These are phyloP conservation scores for Aureobasidium sp. DNA, from an alignment of 2,329 filamentous ascomycete genomes.

Conservation along the genomic window DNA sequence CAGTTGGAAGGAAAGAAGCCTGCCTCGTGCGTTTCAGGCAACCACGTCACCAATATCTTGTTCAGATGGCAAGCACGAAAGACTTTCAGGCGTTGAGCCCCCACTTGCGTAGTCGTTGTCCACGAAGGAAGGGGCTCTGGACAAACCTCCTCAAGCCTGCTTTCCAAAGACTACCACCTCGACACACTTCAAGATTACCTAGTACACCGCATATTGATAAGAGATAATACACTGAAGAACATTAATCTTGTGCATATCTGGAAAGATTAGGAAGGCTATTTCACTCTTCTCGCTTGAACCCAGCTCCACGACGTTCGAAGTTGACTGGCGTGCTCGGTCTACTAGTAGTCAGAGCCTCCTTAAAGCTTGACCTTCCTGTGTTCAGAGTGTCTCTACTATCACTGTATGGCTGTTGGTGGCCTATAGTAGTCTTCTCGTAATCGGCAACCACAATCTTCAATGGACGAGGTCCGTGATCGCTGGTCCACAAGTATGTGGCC, in stretches of 20 bases:
- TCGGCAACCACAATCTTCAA: conserved; percentile 59
- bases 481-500: conserved; percentile 79
- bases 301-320: conserved; percentile 21
- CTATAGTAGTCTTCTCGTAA: conserved; percentile 67
- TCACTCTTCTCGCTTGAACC: conserved; percentile 28
- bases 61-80: neutral
- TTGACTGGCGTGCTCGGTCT: conserved; percentile 25
- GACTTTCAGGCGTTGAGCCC: neutral
- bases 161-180: too few relatives aligned
- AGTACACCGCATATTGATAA: neutral
- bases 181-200: too few relatives aligned
- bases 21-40: neutral
- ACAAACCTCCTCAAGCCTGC: too few relatives aligned
- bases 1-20: neutral
- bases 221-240: neutral
- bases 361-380: conserved; percentile 32
- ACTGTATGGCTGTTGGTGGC: conserved; percentile 30
- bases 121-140: neutral
- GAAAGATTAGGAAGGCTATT: neutral
- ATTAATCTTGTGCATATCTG: too few relatives aligned
- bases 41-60: neutral
- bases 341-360: conserved; percentile 45
- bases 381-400: conserved; percentile 20
- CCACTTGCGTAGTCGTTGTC: neutral
- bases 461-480: conserved; percentile 51